Percentiles rank a stretch among this genome's conserved stretches.
Conservation (phyloP, 2,329 filamentous ascomycete genomes). For the Talaromyces sp. region DNA sequence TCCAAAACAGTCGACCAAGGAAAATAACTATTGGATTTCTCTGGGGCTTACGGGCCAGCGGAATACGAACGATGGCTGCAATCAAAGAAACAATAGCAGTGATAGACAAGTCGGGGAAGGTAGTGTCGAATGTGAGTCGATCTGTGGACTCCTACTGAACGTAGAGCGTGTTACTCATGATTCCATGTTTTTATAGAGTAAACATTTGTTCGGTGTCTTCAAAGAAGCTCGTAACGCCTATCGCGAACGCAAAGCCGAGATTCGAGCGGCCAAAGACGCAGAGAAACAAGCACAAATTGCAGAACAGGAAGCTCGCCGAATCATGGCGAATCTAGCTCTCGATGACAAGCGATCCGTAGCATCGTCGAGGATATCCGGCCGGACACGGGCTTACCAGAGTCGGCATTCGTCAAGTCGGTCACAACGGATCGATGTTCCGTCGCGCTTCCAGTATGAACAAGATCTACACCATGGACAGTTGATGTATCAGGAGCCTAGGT, state of each 20-base stretch:
- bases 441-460: conserved; percentile 21
- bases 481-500: conserved; percentile 10
- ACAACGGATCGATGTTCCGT: conserved; percentile 18
- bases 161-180: background rate
- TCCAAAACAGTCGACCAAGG: background rate
- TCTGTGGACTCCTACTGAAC: no score
- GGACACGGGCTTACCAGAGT: conserved; percentile 30
- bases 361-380: conserved; percentile 43
- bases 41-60: conserved; percentile 1
- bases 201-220: conserved; percentile 85
- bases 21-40: background rate
- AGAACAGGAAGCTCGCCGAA: conserved; percentile 22
- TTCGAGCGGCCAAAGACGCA: conserved; percentile 68
- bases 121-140: conserved; percentile 76
- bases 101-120: conserved; percentile 86
- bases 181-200: conserved; percentile 60
- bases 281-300: conserved; percentile 61
- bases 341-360: conserved; percentile 49
- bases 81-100: conserved; percentile 76
- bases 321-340: conserved; percentile 50
- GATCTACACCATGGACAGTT: conserved; percentile 14
- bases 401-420: conserved; percentile 23
- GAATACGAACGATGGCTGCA: conserved; percentile 19
- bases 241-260: conserved; percentile 78
- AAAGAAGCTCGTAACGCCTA: conserved; percentile 89